Percentiles rank a stretch among this genome's conserved stretches.
phyloP scores from a whole-genome alignment of 2,329 filamentous ascomycete species.

The Truncatella angustata region DNA sequence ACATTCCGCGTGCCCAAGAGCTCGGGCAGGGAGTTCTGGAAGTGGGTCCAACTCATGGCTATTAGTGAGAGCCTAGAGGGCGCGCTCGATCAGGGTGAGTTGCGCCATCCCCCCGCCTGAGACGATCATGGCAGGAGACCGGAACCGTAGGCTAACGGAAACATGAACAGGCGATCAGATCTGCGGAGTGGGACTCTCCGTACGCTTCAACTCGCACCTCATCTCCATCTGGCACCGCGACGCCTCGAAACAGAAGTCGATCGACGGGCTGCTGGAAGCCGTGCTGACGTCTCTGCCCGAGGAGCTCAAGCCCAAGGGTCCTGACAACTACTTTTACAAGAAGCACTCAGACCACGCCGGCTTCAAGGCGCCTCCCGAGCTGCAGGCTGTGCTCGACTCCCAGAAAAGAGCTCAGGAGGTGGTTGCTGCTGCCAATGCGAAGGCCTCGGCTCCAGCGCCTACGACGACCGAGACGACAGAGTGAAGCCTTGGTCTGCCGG shows the following conservation, averaged over 20 bases:
- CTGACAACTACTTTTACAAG: slow-evolving; percentile 78
- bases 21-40: slow-evolving; percentile 73
- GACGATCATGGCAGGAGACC: not conserved
- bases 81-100: slow-evolving; percentile 67
- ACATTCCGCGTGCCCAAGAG: slow-evolving; percentile 86
- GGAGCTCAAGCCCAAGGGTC: slow-evolving; percentile 67
- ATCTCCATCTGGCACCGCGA: slow-evolving; percentile 94
- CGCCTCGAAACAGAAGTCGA: slow-evolving; percentile 73
- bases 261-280: slow-evolving; percentile 70
- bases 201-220: slow-evolving; percentile 85
- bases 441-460: slow-evolving; percentile 18
- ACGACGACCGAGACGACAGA: not conserved
- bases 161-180: slow-evolving; percentile 69
- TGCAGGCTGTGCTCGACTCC: slow-evolving; percentile 57
- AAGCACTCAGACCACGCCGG: slow-evolving; percentile 85
- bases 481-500: too few relatives aligned
- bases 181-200: slow-evolving; percentile 82
- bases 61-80: slow-evolving; percentile 79
- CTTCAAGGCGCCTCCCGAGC: slow-evolving; percentile 65
- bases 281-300: slow-evolving; percentile 71
- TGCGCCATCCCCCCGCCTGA: not conserved
- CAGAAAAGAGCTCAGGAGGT: slow-evolving; percentile 47
- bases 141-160: not conserved
- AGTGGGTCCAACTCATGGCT: slow-evolving; percentile 74
- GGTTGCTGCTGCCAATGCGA: slow-evolving; percentile 21